Evolutionary conservation across 805 yeast species (phyloP).

Genomic region (Candida berthetii): DNA sequence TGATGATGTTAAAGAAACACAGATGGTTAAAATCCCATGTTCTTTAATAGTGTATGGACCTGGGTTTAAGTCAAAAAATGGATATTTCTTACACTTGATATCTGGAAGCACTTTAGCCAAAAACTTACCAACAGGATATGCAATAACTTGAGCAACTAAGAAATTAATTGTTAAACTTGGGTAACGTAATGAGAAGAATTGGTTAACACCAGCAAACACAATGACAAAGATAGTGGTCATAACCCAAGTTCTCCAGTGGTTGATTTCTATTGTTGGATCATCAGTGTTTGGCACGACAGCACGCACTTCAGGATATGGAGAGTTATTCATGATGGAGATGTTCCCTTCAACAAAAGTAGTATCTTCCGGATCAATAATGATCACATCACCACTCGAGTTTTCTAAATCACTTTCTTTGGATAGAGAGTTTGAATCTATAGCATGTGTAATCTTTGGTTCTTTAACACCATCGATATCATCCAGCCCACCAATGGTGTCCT

Average conservation of each 20-base stretch:
- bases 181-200: constrained; percentile 46
- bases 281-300: constrained; percentile 49
- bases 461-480: background rate
- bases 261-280: constrained; percentile 41
- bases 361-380: constrained; percentile 1
- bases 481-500: background rate
- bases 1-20: constrained; percentile 32
- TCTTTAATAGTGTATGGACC: constrained; percentile 49
- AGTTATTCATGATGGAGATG: constrained; percentile 25
- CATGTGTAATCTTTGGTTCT: too few species aligned
- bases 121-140: constrained; percentile 52
- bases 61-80: constrained; percentile 39
- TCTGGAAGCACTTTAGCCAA: constrained; percentile 39
- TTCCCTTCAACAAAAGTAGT: background rate
- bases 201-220: constrained; percentile 51
- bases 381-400: background rate
- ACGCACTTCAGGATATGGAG: constrained; percentile 59
- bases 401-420: background rate
- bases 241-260: constrained; percentile 51
- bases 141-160: constrained; percentile 51
- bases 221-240: constrained; percentile 43
- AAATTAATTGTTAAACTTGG: constrained; percentile 45
- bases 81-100: constrained; percentile 21
- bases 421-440: too few species aligned
- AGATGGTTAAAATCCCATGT: constrained; percentile 43